Evolutionary conservation across 371 early-diverging fungal genomes (phyloP).

Genomic region (Haplosporangium sp.): DNA sequence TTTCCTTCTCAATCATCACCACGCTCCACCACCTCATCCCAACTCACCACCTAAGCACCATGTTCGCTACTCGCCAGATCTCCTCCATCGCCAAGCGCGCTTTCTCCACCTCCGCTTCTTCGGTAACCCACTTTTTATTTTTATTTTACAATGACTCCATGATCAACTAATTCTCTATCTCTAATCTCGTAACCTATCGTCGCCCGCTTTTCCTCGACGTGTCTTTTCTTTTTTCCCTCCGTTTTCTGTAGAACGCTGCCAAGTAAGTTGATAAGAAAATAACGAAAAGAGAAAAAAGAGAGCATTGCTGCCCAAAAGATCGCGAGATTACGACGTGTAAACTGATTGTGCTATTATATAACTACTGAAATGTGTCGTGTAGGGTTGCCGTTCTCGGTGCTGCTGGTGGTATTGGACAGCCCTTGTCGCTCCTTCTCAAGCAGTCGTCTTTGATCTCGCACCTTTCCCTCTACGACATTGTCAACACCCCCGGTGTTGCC

Average conservation of each 20-base stretch:
- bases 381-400: slow-evolving; percentile 93
- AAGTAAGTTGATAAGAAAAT: slow-evolving; percentile 38
- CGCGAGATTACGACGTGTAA: too few species aligned
- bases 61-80: slow-evolving; percentile 54
- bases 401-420: slow-evolving; percentile 94
- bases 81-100: slow-evolving; percentile 70
- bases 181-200: neutral
- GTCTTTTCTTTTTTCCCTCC: neutral
- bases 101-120: slow-evolving; percentile 68
- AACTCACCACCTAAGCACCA: slow-evolving; percentile 15
- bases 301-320: too few species aligned
- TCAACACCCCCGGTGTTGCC: slow-evolving; percentile 97
- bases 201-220: neutral
- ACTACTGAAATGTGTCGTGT: neutral
- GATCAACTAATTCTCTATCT: neutral
- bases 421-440: slow-evolving; percentile 90
- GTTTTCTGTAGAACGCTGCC: slow-evolving; percentile 47
- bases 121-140: slow-evolving; percentile 29
- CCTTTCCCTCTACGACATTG: slow-evolving; percentile 95
- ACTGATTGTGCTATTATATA: neutral
- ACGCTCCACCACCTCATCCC: neutral
- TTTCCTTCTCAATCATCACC: neutral
- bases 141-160: neutral
- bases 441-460: slow-evolving; percentile 84
- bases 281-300: too few species aligned